Percentiles rank a stretch among this genome's conserved stretches.
Evolutionary conservation across 2,329 filamentous ascomycete species (phyloP).

Genomic region (Scleromitrula shiraiana): DNA sequence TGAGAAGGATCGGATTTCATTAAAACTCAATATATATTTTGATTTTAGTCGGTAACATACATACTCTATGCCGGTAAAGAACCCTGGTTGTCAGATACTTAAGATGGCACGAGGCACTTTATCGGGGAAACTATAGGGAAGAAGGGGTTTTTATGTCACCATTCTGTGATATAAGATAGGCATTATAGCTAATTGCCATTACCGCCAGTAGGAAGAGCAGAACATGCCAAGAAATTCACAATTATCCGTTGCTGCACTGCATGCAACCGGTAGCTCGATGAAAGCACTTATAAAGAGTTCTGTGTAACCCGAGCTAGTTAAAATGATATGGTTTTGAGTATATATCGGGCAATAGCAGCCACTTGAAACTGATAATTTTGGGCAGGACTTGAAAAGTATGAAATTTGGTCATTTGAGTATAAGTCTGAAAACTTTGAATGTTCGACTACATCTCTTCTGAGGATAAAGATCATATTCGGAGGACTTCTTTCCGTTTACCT

Average conservation of each 20-base stretch:
- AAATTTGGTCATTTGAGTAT: too few relatives aligned
- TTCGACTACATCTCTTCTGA: too few relatives aligned
- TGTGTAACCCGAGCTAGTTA: too few relatives aligned
- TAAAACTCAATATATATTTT: slow-evolving; percentile 14
- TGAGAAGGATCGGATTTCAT: slow-evolving; percentile 5
- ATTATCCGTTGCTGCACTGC: not conserved
- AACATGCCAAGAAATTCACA: not conserved
- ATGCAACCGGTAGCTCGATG: not conserved
- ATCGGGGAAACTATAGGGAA: slow-evolving; percentile 4
- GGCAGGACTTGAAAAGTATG: too few relatives aligned
- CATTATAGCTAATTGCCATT: not conserved
- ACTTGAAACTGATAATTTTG: too few relatives aligned
- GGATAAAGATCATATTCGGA: too few relatives aligned
- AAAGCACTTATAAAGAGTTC: not conserved
- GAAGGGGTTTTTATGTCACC: too few relatives aligned
- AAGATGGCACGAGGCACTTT: slow-evolving; percentile 5
- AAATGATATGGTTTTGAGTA: too few relatives aligned
- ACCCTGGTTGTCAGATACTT: slow-evolving; percentile 2
- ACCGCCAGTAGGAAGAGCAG: not conserved
- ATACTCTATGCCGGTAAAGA: slow-evolving; percentile 5
- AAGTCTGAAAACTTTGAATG: too few relatives aligned
- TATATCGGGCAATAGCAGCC: too few relatives aligned
- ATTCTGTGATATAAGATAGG: slow-evolving; percentile 4
- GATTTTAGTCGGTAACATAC: slow-evolving; percentile 11
- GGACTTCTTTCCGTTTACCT: too few relatives aligned